A percentile compares a stretch with the other conserved stretches of the same genome.
Evolutionary conservation across 345 rosid species (phyloP).

Genomic region (Gossypium australe): DNA sequence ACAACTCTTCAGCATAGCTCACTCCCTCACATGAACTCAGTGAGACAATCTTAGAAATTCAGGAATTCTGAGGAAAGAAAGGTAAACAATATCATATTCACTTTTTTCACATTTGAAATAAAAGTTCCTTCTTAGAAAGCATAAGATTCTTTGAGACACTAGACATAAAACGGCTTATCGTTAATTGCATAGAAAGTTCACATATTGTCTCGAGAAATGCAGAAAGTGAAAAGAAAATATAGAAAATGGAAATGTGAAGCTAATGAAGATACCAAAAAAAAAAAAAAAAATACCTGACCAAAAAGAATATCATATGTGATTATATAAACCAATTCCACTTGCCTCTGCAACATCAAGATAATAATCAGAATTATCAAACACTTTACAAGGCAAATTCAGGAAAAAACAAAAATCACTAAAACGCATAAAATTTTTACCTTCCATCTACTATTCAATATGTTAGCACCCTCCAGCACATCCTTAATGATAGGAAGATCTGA

Average conservation of each 20-base stretch:
- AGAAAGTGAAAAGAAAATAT: not conserved
- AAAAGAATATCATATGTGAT: conserved; percentile 69
- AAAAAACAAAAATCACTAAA: not conserved
- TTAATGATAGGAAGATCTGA: conserved; percentile 69
- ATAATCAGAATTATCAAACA: not conserved
- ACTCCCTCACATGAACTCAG: not conserved
- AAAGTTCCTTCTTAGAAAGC: not conserved
- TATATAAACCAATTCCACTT: conserved; percentile 64
- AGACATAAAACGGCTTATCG: not conserved
- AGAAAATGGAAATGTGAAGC: not conserved
- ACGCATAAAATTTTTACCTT: conserved; percentile 41
- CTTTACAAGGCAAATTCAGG: not conserved
- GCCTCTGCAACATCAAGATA: conserved; percentile 46
- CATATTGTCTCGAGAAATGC: not conserved
- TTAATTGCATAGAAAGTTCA: not conserved
- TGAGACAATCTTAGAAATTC: not conserved
- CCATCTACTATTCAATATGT: conserved; percentile 60
- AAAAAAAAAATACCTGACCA: conserved; percentile 48
- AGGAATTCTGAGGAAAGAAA: not conserved
- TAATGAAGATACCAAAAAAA: not conserved
- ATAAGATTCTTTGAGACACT: not conserved
- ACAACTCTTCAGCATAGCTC: not conserved
- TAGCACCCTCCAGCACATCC: conserved; percentile 57
- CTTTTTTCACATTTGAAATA: not conserved
- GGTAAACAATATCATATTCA: not conserved